A percentile compares a stretch with the other conserved stretches of the same genome.
Conservation (phyloP, 2,329 filamentous ascomycete species). For the Septoria linicola region DNA sequence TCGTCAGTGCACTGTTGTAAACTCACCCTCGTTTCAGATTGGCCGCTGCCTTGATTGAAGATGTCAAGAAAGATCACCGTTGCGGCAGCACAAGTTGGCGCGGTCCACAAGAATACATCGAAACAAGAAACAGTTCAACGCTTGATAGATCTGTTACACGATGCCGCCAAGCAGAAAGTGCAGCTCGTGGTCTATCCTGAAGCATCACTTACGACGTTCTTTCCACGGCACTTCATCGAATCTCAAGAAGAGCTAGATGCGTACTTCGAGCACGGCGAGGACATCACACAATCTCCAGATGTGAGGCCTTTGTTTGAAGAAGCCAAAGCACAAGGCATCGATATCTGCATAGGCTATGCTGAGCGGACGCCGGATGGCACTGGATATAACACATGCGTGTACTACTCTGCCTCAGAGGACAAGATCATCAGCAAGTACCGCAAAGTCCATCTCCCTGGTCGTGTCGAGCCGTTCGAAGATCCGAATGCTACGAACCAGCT, state of each 20-base stretch:
- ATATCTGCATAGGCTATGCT: constrained; percentile 55
- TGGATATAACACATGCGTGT: constrained; percentile 54
- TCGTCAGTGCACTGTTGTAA: background rate
- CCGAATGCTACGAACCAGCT: constrained; percentile 54
- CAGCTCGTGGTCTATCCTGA: constrained; percentile 56
- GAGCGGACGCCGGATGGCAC: constrained; percentile 48
- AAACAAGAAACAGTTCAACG: constrained; percentile 48
- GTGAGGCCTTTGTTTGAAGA: constrained; percentile 51
- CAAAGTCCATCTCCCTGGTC: constrained; percentile 57
- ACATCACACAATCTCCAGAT: constrained; percentile 45
- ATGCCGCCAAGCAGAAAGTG: constrained; percentile 47
- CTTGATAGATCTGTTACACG: constrained; percentile 51
- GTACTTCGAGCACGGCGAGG: constrained; percentile 53
- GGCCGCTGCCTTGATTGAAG: background rate
- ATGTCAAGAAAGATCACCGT: constrained; percentile 48
- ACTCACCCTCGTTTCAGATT: background rate
- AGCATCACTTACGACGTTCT: constrained; percentile 58
- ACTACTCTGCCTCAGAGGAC: constrained; percentile 49
- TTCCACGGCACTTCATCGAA: constrained; percentile 50
- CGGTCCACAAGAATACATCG: constrained; percentile 45
- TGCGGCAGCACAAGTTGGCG: constrained; percentile 57
- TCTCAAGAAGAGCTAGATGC: constrained; percentile 44
- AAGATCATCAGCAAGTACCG: constrained; percentile 54
- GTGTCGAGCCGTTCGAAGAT: constrained; percentile 51
- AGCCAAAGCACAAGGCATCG: constrained; percentile 50